A percentile compares a stretch with the other conserved stretches of the same genome.
Conservation (phyloP, 768 basidiomycete species). For the Cantharellus anzutake region DNA sequence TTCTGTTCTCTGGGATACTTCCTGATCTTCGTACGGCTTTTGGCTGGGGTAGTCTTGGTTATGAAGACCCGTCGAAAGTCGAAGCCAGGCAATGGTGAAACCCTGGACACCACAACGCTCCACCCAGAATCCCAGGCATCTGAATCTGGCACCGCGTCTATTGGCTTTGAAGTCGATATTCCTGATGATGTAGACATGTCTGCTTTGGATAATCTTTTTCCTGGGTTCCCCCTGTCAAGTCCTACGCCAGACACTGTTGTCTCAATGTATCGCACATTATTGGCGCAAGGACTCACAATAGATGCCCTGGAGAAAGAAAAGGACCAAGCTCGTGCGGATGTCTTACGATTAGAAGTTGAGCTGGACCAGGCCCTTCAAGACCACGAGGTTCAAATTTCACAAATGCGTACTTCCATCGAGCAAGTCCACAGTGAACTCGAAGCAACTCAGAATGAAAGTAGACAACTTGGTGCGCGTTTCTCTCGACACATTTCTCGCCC, state of each 20-base stretch:
- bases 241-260: slow-evolving; percentile 42
- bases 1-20: too few species aligned
- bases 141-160: background rate
- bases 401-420: slow-evolving; percentile 36
- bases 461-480: slow-evolving; percentile 34
- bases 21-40: too few species aligned
- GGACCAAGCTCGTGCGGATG: slow-evolving; percentile 49
- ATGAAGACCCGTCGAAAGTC: background rate
- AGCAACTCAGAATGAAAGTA: slow-evolving; percentile 39
- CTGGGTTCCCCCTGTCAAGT: slow-evolving; percentile 35
- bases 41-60: background rate
- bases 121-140: background rate
- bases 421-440: slow-evolving; percentile 35
- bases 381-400: slow-evolving; percentile 39
- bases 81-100: background rate
- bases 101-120: background rate
- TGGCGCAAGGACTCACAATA: slow-evolving; percentile 35
- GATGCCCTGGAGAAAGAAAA: slow-evolving; percentile 41
- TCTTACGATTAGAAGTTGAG: slow-evolving; percentile 59
- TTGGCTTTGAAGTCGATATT: background rate
- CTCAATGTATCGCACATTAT: slow-evolving; percentile 39
- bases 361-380: slow-evolving; percentile 73
- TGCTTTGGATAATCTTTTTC: slow-evolving; percentile 19
- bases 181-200: background rate
- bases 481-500: background rate